Base-by-base conservation (phyloP, 2,329 filamentous ascomycete species). In the Colletotrichum sp. region DNA sequence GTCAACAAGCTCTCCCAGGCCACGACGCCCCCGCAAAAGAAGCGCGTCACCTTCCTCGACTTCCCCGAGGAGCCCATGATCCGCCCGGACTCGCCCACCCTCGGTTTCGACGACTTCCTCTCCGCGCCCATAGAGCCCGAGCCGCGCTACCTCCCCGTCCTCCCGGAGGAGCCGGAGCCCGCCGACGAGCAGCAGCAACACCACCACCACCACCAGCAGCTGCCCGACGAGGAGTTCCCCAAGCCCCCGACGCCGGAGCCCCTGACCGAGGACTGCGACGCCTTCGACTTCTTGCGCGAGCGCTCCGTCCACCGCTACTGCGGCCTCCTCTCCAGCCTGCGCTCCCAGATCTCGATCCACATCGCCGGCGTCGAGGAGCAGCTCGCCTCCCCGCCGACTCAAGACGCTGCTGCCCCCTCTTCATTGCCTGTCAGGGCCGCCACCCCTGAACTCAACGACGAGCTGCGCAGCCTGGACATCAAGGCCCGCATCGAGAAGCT, bases 1-100 rank as follows among this genome's bases (percentile, higher is more conserved):
- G 57, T 73, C 31, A 68, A 54, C 43, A 74, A 68, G 18, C 61
- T 51, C 16, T 58, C 65, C 38, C 70, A 69, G 29, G 38, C 38
- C 21, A 36, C 51, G 7, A 54, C 70, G 51, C 67, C 38, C 27
- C 75, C 36, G 63, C 78, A 77, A 43, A 85, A 83, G 79, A 86
- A 85, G 78, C 82, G 82, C 27, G 83, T 86, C 36, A 81, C 81
- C 47, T 87, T 84, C 70, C 78, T 76, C 43, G 80, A 84, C 55
- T 86, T 84, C 72, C 78, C 76, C 36, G 80, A 83, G 18, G 83
- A 89, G 76, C 87, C 88, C 24, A 82, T 86, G 36, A 85, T 90
- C 73, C 88, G 90, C 11, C 90, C 90, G 0, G 90, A 92, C 76
- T 91, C 90, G 5, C 90, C 90, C 2, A 92, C 90, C 0, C 86